Evolutionary conservation across 2,329 filamentous ascomycete species (phyloP), one percentile per base, ranked within the genome.

Genomic region (Bipolaris zeicola): DNA sequence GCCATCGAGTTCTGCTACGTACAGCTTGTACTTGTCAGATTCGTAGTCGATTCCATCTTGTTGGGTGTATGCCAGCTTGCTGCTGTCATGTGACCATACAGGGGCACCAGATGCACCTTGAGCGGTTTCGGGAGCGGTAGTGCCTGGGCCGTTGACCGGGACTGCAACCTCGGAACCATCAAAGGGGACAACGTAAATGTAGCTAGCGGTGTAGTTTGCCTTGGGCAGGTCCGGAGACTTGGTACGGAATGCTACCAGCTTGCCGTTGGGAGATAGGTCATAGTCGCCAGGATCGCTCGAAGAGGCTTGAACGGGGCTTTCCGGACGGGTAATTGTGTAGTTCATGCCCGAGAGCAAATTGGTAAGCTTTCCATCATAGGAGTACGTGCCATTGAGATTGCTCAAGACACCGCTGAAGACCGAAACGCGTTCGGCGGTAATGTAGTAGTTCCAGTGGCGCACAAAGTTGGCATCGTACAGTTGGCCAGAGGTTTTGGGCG

Each of bases 201-300:
- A 90, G 8, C 89, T 89, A 64, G 93, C 93, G 6, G 92, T 96
- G 75, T 89, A 87, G 61, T 90, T 85, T 0, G 90, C 89, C 7
- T 85, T 87, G 63, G 89, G 85, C 11, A 92, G 76, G 14, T 86
- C 79, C 0, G 90, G 90, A 63, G 92, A 90, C 65, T 91, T 91
- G 20, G 89, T 85, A 20, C 92, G 84, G 69, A 94, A 93, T n/a
- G 72, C 72, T n/a, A 76, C 73, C 24, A 86, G 85, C 57, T 92
- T 82, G 1, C 89, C 90, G 45, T 81, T 77, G 13, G 80, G 77
- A 56, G 87, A 83, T 57, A 94, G 83, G 67, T 95, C 91, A 67
- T 93, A 96, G 75, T 96, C 89, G 6, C 85, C 84, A 0, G 85
- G 77, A 26, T 89, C 90, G 7, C 92, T 92, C 63, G 96, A 96